A percentile compares a stretch with the other conserved stretches of the same genome.
Conservation (phyloP, 2,329 filamentous ascomycete species). For the Alternaria postmessia region DNA sequence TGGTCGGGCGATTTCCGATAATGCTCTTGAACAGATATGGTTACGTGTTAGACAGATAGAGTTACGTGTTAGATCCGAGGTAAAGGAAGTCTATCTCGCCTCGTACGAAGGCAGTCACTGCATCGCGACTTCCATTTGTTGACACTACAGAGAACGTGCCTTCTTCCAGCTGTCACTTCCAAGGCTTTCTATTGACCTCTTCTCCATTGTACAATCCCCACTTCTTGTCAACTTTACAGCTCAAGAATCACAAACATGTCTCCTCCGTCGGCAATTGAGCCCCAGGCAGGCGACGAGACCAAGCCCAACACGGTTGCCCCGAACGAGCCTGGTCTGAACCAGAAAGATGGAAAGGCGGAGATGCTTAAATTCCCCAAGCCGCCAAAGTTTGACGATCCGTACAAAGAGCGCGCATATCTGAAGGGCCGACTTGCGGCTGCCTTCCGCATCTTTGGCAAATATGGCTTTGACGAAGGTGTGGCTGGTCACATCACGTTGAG, state of each 20-base stretch:
- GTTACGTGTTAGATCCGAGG: slow-evolving; percentile 7
- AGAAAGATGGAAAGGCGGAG: slow-evolving; percentile 36
- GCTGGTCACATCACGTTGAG: slow-evolving; percentile 70
- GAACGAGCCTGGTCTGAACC: slow-evolving; percentile 43
- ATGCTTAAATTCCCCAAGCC: slow-evolving; percentile 38
- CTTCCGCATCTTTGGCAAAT: slow-evolving; percentile 52
- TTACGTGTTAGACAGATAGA: neutral
- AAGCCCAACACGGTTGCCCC: slow-evolving; percentile 42
- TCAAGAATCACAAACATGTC: slow-evolving; percentile 6
- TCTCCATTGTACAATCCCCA: neutral
- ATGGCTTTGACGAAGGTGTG: slow-evolving; percentile 56
- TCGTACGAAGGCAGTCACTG: neutral
- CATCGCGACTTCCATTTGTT: neutral
- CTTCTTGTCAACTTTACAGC: neutral
- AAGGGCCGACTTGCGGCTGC: slow-evolving; percentile 51
- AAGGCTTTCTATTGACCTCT: neutral
- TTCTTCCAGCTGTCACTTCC: neutral
- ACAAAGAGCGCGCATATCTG: slow-evolving; percentile 49
- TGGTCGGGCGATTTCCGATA: slow-evolving; percentile 2
- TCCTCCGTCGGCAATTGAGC: slow-evolving; percentile 46
- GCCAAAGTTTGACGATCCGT: slow-evolving; percentile 49
- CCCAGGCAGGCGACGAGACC: slow-evolving; percentile 31
- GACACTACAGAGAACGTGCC: neutral
- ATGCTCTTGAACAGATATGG: neutral
- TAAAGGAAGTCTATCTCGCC: neutral